A percentile compares a stretch with the other conserved stretches of the same genome.
Evolutionary conservation across 1,284 basidiomycete genomes (phyloP).

Genomic region (Polyporus tsugae): DNA sequence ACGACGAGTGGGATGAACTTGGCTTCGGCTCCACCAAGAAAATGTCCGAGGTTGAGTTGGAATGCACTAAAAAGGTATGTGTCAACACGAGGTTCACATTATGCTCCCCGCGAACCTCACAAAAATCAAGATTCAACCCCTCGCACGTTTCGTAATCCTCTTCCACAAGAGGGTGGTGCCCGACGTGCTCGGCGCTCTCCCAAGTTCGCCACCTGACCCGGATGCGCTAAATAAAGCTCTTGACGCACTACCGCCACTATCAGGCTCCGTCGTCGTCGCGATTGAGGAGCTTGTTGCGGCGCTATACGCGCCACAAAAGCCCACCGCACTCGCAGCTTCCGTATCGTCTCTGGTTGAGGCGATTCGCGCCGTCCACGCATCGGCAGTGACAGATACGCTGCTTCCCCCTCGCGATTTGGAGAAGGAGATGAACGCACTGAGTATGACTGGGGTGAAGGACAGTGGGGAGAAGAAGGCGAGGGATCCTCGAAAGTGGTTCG

Average conservation of each 20-base stretch:
- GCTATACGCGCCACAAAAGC: conserved; percentile 69
- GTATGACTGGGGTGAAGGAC: conserved; percentile 32
- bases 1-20: conserved; percentile 71
- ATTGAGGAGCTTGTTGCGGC: conserved; percentile 71
- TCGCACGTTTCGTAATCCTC: conserved; percentile 66
- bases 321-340: conserved; percentile 48
- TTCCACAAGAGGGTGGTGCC: conserved; percentile 67
- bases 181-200: conserved; percentile 51
- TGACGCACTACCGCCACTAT: conserved; percentile 60
- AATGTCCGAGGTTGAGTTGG: conserved; percentile 40
- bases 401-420: conserved; percentile 41
- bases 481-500: conserved; percentile 59
- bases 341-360: conserved; percentile 48
- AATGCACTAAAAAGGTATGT: conserved; percentile 40
- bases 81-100: not conserved
- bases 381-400: conserved; percentile 36
- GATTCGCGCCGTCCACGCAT: conserved; percentile 47
- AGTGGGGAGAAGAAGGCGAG: conserved; percentile 40
- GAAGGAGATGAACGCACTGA: conserved; percentile 45
- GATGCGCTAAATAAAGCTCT: conserved; percentile 42
- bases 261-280: conserved; percentile 56
- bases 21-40: conserved; percentile 52
- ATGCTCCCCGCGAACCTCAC: not conserved
- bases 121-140: conserved; percentile 56
- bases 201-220: conserved; percentile 33